phyloP scores from a whole-genome alignment of 73 alveolate genomes.

The Diophrys appendiculata region DNA sequence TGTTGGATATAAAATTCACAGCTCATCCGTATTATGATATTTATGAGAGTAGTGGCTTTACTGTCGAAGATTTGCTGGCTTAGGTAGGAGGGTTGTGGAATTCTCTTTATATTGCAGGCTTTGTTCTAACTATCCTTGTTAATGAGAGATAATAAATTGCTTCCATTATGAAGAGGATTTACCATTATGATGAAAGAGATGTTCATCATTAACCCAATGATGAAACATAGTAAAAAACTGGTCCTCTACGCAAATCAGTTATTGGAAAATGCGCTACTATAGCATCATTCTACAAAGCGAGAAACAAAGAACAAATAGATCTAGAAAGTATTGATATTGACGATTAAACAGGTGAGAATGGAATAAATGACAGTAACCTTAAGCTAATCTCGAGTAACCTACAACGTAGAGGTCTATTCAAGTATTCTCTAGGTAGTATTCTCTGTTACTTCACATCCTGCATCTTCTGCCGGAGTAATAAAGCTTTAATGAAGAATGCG shows the following conservation, averaged over 20 bases:
- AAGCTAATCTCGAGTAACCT: background rate
- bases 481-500: background rate
- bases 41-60: background rate
- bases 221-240: background rate
- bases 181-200: too few species aligned
- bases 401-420: background rate
- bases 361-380: background rate
- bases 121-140: too few species aligned
- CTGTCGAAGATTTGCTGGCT: background rate
- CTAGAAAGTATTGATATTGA: background rate
- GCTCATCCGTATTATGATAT: background rate
- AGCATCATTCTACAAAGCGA: background rate
- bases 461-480: background rate
- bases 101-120: too few species aligned
- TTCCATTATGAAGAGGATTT: too few species aligned
- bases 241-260: background rate
- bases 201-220: background rate
- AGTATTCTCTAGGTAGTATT: background rate
- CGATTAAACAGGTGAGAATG: too few species aligned
- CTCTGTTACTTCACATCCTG: background rate
- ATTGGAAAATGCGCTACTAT: background rate
- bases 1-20: background rate
- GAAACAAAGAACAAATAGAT: background rate
- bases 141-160: too few species aligned
- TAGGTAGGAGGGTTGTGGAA: too few species aligned